A percentile compares a stretch with the other conserved stretches of the same genome.
phyloP scores from a whole-genome alignment of 2,329 filamentous ascomycete species.

The Cladophialophora chaetospira region DNA sequence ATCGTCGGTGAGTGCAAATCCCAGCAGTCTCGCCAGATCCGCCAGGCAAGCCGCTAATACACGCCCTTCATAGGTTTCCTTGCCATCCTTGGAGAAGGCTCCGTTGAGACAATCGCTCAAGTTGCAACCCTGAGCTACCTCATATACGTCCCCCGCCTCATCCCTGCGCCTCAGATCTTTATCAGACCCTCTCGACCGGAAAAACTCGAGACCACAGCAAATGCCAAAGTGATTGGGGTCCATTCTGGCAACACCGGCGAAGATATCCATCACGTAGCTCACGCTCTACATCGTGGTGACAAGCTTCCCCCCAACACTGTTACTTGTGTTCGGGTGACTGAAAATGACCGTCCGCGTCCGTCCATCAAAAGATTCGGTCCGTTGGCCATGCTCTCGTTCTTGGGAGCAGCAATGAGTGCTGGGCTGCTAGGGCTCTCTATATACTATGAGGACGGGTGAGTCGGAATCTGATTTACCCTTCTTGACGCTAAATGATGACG shows the following conservation, averaged over 20 bases:
- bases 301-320: conserved; percentile 44
- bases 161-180: conserved; percentile 55
- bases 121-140: conserved; percentile 53
- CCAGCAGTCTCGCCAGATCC: too few relatives aligned
- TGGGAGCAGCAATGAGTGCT: conserved; percentile 48
- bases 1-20: conserved; percentile 48
- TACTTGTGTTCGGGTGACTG: conserved; percentile 43
- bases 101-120: conserved; percentile 53
- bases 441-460: conserved; percentile 44
- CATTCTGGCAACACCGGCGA: conserved; percentile 51
- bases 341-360: conserved; percentile 37
- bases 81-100: conserved; percentile 56
- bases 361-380: conserved; percentile 51
- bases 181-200: conserved; percentile 49
- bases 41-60: conserved; percentile 4
- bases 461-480: neutral
- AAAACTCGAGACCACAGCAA: conserved; percentile 44
- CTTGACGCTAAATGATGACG: too few relatives aligned
- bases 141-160: conserved; percentile 52
- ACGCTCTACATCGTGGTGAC: conserved; percentile 41
- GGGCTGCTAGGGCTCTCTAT: conserved; percentile 50
- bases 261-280: conserved; percentile 52
- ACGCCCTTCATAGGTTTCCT: conserved; percentile 43
- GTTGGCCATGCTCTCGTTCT: conserved; percentile 47
- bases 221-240: conserved; percentile 47